Conservation (phyloP, 140 eudicot species). For the Flaveria floridana region DNA sequence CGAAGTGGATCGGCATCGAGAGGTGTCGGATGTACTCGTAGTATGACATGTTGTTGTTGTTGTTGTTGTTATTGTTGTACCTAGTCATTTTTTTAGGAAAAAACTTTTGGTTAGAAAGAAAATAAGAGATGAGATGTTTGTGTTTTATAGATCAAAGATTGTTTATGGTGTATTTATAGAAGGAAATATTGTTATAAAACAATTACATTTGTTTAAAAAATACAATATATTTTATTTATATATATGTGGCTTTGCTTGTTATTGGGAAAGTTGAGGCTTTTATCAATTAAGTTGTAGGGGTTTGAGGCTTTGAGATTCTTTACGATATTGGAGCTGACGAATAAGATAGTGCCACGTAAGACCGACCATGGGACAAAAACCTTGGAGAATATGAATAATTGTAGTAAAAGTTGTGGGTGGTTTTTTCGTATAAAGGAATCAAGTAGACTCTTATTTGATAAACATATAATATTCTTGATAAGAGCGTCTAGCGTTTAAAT, state of each 20-base stretch:
- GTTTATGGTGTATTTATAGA: conserved; percentile 30
- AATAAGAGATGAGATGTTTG: background rate
- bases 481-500: too few species aligned
- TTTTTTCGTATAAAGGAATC: too few species aligned
- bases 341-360: conserved; percentile 38
- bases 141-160: conserved; percentile 5
- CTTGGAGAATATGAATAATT: conserved; percentile 18
- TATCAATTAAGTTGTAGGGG: conserved; percentile 27
- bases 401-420: too few species aligned
- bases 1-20: conserved; percentile 46
- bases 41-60: conserved; percentile 37
- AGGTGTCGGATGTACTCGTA: conserved; percentile 46
- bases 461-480: too few species aligned
- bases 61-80: conserved; percentile 42
- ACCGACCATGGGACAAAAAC: conserved; percentile 52
- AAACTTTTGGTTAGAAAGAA: background rate
- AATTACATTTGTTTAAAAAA: conserved; percentile 6
- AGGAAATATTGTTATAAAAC: background rate
- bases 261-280: conserved; percentile 28
- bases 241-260: conserved; percentile 30
- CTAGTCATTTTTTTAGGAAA: conserved; percentile 39
- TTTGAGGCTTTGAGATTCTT: conserved; percentile 34
- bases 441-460: too few species aligned
- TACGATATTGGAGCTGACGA: conserved; percentile 18
- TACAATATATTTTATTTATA: background rate